Base-by-base conservation (phyloP, 352 stramenopile genomes). In the Phytophthora uliginosa region DNA sequence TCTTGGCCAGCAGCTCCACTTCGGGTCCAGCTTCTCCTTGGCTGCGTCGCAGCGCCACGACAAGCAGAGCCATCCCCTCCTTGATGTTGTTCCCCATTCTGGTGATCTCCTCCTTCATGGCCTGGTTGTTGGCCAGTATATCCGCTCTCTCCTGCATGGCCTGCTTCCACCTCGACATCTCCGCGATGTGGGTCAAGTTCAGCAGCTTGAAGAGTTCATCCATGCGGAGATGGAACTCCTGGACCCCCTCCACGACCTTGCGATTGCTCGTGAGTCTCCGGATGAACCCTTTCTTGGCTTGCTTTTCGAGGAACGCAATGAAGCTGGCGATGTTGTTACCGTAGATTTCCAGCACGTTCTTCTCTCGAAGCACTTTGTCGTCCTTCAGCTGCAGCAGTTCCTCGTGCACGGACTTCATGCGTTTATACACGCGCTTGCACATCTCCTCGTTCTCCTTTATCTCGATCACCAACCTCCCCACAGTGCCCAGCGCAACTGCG, bases 301-400 rank as follows among this genome's bases (percentile, higher is more conserved):
- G 66, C 7, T 47, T 62, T 42, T 63, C 36, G 48, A 78, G 66
- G 51, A 78, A 74, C 45, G 57, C 69, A 40, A 75, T 63, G 66
- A 85, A 85, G 50, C 73, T 64, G 10, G 61, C 60, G 51, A 85
- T 83, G 20, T 71, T 76, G 22, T 59, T 48, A 63, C 73, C 66
- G 61, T 74, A 83, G 66, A 73, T 82, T 51, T 77, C 71, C 47
- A 83, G 64, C 57, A 83, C 73, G 18, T 66, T 68, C 52, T 74
- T 80, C 45, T 83, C 59, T 10, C 70, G 78, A 38, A 85, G 33
- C 34, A 71, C 74, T 56, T 68, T 64, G 42, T 78, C 63, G 63
- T 80, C 73, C 64, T 69, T 48, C 60, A 85, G 79, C 69, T 82
- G 77, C 55, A 73, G 66, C 26, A 85, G 74, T 51, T 83, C 76